Percentiles rank a stretch among this genome's conserved stretches.
These are phyloP conservation scores for Tricholoma terreum DNA, from an alignment of 768 basidiomycete species.

Conservation along the genomic window DNA sequence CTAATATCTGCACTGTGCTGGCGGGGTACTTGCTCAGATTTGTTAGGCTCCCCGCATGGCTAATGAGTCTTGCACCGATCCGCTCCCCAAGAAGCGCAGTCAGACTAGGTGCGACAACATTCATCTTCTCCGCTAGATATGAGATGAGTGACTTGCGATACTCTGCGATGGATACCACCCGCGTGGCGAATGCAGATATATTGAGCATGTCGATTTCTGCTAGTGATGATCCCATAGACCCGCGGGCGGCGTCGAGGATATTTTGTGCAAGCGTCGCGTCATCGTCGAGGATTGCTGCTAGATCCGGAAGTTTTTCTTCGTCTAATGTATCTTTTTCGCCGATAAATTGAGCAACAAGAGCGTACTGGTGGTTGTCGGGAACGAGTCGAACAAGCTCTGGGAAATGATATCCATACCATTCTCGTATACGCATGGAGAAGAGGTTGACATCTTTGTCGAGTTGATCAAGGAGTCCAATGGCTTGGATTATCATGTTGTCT, in stretches of 20 bases:
- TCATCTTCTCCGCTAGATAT: conserved; percentile 96
- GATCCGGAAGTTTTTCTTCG: conserved; percentile 77
- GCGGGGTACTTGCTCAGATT: conserved; percentile 98
- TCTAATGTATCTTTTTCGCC: conserved; percentile 81
- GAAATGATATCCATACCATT: conserved; percentile 99
- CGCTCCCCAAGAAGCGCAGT: conserved; percentile 90
- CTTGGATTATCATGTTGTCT: conserved; percentile 99
- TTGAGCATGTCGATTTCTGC: conserved; percentile 94
- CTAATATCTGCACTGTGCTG: conserved; percentile 95
- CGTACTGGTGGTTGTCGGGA: conserved; percentile 92
- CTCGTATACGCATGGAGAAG: conserved; percentile 96
- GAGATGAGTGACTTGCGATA: conserved; percentile 88
- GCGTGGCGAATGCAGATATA: conserved; percentile 85
- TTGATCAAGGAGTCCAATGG: conserved; percentile 96
- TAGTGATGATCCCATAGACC: conserved; percentile 92
- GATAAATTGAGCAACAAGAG: conserved; percentile 79
- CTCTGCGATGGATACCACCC: conserved; percentile 89
- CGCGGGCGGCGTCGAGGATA: conserved; percentile 89
- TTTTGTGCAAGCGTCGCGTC: conserved; percentile 87
- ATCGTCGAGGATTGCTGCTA: conserved; percentile 79
- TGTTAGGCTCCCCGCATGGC: conserved; percentile 93
- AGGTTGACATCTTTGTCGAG: conserved; percentile 99
- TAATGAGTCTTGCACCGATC: conserved; percentile 89
- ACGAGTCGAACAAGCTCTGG: conserved; percentile 94
- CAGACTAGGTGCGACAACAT: conserved; percentile 90